phyloP scores from a whole-genome alignment of 306 rosid species.

The Castanopsis chinensis region DNA sequence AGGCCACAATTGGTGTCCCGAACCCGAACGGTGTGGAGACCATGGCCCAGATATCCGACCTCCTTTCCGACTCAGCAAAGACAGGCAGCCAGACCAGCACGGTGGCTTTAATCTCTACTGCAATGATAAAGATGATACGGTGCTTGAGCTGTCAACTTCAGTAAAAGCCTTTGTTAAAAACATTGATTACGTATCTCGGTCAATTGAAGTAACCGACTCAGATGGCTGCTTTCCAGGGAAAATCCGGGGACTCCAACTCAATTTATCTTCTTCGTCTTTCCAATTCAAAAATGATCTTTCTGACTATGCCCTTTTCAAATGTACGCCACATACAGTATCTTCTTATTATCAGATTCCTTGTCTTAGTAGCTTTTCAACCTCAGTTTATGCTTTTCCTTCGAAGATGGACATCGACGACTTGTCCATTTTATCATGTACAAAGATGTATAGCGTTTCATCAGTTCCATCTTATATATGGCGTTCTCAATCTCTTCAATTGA shows the following conservation, averaged over 20 bases:
- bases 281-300: rapidly evolving
- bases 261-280: neutral
- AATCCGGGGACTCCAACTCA: neutral
- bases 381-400: neutral
- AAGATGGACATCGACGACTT: rapidly evolving
- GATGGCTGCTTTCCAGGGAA: neutral
- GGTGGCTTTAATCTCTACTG: slow-evolving; percentile 8
- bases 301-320: neutral
- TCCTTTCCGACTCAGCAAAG: neutral
- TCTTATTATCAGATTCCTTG: neutral
- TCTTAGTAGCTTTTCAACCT: neutral
- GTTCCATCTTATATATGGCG: too few species aligned
- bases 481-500: too few species aligned
- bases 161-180: neutral
- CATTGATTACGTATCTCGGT: neutral
- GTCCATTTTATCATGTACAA: neutral
- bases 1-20: too few species aligned
- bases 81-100: neutral
- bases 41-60: too few species aligned
- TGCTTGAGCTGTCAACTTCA: neutral
- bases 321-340: neutral
- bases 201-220: neutral
- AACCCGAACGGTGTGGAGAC: too few species aligned
- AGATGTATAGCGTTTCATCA: neutral
- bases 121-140: neutral